Evolutionary conservation across 2,329 filamentous ascomycete genomes (phyloP).

Genomic region (Pseudogymnoascus sp.): DNA sequence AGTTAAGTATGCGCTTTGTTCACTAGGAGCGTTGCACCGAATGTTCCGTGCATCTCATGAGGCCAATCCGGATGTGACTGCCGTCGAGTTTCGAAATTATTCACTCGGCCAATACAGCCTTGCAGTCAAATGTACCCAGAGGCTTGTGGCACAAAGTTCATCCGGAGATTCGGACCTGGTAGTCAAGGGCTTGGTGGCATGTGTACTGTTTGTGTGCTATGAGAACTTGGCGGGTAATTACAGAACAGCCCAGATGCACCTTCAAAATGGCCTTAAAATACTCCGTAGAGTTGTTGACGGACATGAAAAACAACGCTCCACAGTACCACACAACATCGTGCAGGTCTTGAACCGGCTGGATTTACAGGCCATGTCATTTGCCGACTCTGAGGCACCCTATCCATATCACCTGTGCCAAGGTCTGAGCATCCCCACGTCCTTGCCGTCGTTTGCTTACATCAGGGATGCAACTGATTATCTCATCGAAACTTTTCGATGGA

Average conservation of each 20-base stretch:
- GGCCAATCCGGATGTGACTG: not conserved
- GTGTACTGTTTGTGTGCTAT: constrained; percentile 17
- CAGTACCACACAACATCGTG: constrained; percentile 11
- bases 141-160: not conserved
- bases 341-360: constrained; percentile 14
- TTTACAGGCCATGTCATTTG: constrained; percentile 8
- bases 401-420: not conserved
- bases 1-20: constrained; percentile 16
- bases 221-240: constrained; percentile 14
- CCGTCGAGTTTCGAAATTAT: not conserved
- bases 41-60: not conserved
- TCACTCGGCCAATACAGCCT: constrained; percentile 13
- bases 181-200: constrained; percentile 12
- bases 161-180: not conserved
- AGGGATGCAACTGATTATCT: constrained; percentile 9
- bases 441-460: not conserved
- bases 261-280: constrained; percentile 15
- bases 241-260: constrained; percentile 10
- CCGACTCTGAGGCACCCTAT: not conserved
- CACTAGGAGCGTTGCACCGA: constrained; percentile 14
- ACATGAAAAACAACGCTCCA: not conserved
- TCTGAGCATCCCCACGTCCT: not conserved
- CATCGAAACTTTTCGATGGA: constrained; percentile 12
- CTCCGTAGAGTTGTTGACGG: not conserved
- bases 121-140: constrained; percentile 13